These are phyloP conservation scores for Fomitopsis serialis DNA, from an alignment of 768 basidiomycete genomes.

Conservation along the genomic window DNA sequence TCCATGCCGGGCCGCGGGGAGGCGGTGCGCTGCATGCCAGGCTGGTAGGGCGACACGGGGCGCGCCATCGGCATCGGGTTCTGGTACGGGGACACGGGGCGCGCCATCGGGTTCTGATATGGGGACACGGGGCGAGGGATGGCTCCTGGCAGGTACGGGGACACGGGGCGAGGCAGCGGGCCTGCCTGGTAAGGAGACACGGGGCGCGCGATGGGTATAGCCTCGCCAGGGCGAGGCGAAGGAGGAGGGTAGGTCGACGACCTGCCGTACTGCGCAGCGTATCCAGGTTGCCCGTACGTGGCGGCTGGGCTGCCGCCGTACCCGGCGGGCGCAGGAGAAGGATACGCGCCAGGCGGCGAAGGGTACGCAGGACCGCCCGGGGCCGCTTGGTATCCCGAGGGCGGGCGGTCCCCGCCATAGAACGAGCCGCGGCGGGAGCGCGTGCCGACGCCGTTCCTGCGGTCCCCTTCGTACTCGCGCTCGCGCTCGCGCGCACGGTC, in stretches of 20 bases:
- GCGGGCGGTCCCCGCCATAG: slow-evolving; percentile 13
- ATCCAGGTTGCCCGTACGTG: neutral
- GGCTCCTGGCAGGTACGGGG: slow-evolving; percentile 10
- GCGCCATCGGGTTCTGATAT: slow-evolving; percentile 13
- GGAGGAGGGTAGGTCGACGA: slow-evolving; percentile 8
- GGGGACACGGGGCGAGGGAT: slow-evolving; percentile 14
- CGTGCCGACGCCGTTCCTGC: slow-evolving; percentile 8
- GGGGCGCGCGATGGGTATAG: slow-evolving; percentile 11
- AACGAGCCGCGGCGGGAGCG: slow-evolving; percentile 14
- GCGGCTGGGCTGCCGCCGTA: neutral
- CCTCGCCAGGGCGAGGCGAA: slow-evolving; percentile 14
- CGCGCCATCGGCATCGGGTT: slow-evolving; percentile 16
- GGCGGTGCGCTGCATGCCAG: slow-evolving; percentile 12
- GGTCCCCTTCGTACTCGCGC: slow-evolving; percentile 12
- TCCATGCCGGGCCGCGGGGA: slow-evolving; percentile 24
- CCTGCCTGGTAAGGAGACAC: slow-evolving; percentile 14
- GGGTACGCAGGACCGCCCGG: slow-evolving; percentile 12
- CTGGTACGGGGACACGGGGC: slow-evolving; percentile 18
- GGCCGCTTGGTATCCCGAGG: slow-evolving; percentile 15
- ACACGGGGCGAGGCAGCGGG: slow-evolving; percentile 9
- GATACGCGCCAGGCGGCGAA: slow-evolving; percentile 11
- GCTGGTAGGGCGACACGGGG: slow-evolving; percentile 30
- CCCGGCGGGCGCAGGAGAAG: neutral
- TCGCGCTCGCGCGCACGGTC: slow-evolving; percentile 15
- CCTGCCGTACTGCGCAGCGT: neutral